phyloP scores from a whole-genome alignment of 2,329 filamentous ascomycete genomes.

The Davidsoniella eucalypti region DNA sequence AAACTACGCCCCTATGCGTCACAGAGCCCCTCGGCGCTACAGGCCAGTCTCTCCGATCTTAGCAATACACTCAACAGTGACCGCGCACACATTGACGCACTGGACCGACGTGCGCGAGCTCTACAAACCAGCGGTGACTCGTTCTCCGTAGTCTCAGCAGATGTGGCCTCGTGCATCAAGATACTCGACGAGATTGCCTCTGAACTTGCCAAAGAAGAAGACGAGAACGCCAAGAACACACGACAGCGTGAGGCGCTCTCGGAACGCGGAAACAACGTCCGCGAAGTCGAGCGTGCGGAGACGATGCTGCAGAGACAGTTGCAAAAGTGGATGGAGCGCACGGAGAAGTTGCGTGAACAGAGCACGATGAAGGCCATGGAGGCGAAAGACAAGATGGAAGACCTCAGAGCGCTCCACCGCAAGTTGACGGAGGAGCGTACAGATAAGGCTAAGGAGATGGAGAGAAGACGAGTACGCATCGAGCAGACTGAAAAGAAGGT shows the following conservation, averaged over 20 bases:
- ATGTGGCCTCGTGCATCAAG: conserved; percentile 77
- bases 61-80: conserved; percentile 62
- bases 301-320: conserved; percentile 69
- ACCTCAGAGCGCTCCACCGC: conserved; percentile 63
- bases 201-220: conserved; percentile 83
- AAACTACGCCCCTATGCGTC: conserved; percentile 86
- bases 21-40: conserved; percentile 70
- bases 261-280: conserved; percentile 74
- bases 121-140: conserved; percentile 85
- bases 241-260: conserved; percentile 75
- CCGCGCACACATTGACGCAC: conserved; percentile 68
- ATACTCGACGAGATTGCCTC: conserved; percentile 70
- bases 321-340: conserved; percentile 70
- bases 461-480: conserved; percentile 78
- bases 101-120: conserved; percentile 76
- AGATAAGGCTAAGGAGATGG: conserved; percentile 82
- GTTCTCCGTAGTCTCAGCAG: conserved; percentile 66
- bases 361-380: conserved; percentile 66
- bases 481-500: conserved; percentile 99
- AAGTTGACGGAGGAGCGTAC: conserved; percentile 68
- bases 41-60: conserved; percentile 66
- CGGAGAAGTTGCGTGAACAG: conserved; percentile 64
- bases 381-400: conserved; percentile 80
- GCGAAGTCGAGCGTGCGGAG: conserved; percentile 82
- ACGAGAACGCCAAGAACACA: conserved; percentile 64